Evolutionary conservation across 257 asterid genomes (phyloP).

Genomic region (Oldenlandia corymbosa): DNA sequence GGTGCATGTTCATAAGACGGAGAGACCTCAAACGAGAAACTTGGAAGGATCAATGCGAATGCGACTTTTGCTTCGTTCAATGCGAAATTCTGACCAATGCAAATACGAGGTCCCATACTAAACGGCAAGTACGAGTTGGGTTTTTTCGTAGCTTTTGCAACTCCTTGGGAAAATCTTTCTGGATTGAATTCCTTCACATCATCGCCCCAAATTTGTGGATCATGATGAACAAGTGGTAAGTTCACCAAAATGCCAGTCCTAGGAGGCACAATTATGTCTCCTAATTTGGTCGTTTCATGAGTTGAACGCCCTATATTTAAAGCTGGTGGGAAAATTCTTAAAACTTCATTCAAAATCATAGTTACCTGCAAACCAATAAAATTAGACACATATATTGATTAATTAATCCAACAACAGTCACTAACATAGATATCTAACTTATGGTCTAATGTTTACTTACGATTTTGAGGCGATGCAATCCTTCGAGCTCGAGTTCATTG

Average conservation of each 20-base stretch:
- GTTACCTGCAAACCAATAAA: slow-evolving; percentile 23
- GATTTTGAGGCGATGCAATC: slow-evolving; percentile 38
- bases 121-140: slow-evolving; percentile 33
- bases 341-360: slow-evolving; percentile 39
- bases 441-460: slow-evolving; percentile 32
- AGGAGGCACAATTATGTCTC: slow-evolving; percentile 29
- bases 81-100: slow-evolving; percentile 46
- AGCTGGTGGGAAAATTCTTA: slow-evolving; percentile 42
- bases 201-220: slow-evolving; percentile 33
- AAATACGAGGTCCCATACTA: slow-evolving; percentile 45
- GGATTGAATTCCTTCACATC: slow-evolving; percentile 45
- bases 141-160: slow-evolving; percentile 35
- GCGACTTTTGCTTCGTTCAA: slow-evolving; percentile 37
- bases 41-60: slow-evolving; percentile 26
- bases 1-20: slow-evolving; percentile 48
- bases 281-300: slow-evolving; percentile 31
- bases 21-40: slow-evolving; percentile 36
- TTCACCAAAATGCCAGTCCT: slow-evolving; percentile 32
- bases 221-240: slow-evolving; percentile 30
- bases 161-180: slow-evolving; percentile 34
- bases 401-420: too few relatives aligned
- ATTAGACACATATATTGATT: too few relatives aligned
- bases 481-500: slow-evolving; percentile 30
- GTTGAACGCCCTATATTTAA: slow-evolving; percentile 20
- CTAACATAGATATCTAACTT: too few relatives aligned